Percentiles rank a stretch among this genome's conserved stretches.
These are phyloP conservation scores for Trichoderma oligosporum DNA, from an alignment of 2,329 filamentous ascomycete genomes.

Conservation along the genomic window DNA sequence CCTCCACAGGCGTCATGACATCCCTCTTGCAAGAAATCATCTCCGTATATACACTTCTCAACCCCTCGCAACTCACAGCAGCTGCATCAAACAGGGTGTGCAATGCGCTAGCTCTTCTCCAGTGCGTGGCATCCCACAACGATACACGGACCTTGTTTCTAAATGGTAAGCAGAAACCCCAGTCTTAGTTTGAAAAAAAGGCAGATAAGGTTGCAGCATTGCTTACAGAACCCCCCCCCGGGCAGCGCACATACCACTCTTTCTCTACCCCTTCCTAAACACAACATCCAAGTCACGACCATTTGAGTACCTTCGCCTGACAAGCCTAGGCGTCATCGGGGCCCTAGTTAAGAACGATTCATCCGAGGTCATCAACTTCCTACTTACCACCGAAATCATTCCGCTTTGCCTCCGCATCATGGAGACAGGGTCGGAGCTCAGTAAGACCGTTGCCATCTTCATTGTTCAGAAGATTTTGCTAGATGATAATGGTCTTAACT, in stretches of 20 bases:
- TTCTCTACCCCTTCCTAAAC: constrained; percentile 97
- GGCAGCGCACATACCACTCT: constrained; percentile 90
- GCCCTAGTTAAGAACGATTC: constrained; percentile 98
- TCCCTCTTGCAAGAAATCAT: constrained; percentile 97
- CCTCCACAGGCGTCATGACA: constrained; percentile 81
- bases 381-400: constrained; percentile 97
- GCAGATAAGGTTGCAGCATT: neutral
- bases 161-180: constrained; percentile 60
- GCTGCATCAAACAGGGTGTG: constrained; percentile 97
- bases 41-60: constrained; percentile 93
- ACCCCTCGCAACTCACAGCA: constrained; percentile 93
- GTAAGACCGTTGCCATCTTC: constrained; percentile 98
- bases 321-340: constrained; percentile 92
- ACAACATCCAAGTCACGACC: constrained; percentile 97
- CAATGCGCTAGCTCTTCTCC: constrained; percentile 90
- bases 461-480: constrained; percentile 98
- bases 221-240: constrained; percentile 3
- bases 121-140: constrained; percentile 96
- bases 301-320: constrained; percentile 95
- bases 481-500: constrained; percentile 93
- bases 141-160: constrained; percentile 92
- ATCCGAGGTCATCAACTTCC: constrained; percentile 97
- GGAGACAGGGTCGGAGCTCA: constrained; percentile 97
- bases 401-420: constrained; percentile 96
- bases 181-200: neutral